Conservation (phyloP, 148 eudicot species). For the Drosera capensis region DNA sequence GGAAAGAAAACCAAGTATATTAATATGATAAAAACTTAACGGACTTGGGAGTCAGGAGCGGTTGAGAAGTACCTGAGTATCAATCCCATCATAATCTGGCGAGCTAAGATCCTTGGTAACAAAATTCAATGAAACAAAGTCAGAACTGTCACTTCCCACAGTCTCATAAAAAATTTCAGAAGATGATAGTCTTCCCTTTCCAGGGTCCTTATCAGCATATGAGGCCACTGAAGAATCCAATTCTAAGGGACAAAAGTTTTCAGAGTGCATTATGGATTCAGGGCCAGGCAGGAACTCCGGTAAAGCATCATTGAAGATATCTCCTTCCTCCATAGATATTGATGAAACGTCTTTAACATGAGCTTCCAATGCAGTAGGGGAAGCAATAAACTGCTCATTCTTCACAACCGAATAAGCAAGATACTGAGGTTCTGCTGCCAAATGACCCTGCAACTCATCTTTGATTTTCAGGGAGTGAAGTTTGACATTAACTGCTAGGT, state of each 20-base stretch:
- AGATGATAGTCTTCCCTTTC: slow-evolving; percentile 25
- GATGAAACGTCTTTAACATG: slow-evolving; percentile 23
- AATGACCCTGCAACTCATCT: slow-evolving; percentile 70
- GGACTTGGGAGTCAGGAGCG: not conserved
- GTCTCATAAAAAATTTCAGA: slow-evolving; percentile 81
- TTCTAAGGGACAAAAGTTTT: slow-evolving; percentile 10
- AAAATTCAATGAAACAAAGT: slow-evolving; percentile 71
- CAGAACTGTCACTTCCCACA: slow-evolving; percentile 75
- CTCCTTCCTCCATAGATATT: slow-evolving; percentile 49
- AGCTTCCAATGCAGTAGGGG: slow-evolving; percentile 18
- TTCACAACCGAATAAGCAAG: slow-evolving; percentile 65
- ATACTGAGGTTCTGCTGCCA: slow-evolving; percentile 32
- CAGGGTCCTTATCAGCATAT: slow-evolving; percentile 24
- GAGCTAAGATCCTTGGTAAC: slow-evolving; percentile 52
- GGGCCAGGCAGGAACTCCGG: slow-evolving; percentile 45
- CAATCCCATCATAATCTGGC: slow-evolving; percentile 83
- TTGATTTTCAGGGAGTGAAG: slow-evolving; percentile 71
- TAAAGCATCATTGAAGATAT: slow-evolving; percentile 68
- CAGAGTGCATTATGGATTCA: slow-evolving; percentile 19
- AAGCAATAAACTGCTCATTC: slow-evolving; percentile 23
- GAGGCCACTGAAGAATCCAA: slow-evolving; percentile 11
- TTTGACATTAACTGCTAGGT: slow-evolving; percentile 59
- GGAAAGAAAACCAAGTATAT: no score
- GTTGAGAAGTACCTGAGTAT: slow-evolving; percentile 51
- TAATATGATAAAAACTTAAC: no score